phyloP scores from a whole-genome alignment of 306 rosid species.

The Delonix regia region DNA sequence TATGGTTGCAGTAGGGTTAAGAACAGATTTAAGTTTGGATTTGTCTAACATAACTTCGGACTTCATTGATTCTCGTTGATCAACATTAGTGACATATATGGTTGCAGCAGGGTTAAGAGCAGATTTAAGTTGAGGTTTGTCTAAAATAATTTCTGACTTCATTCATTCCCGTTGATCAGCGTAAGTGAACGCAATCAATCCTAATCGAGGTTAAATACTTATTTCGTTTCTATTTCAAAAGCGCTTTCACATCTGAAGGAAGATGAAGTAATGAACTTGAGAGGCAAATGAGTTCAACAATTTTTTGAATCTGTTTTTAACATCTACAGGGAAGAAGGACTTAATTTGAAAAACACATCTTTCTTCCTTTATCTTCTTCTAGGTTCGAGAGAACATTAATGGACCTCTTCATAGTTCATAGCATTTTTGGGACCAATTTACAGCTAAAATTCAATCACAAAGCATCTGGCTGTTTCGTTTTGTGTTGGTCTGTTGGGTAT shows the following conservation, averaged over 20 bases:
- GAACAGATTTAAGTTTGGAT: background rate
- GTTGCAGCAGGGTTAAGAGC: background rate
- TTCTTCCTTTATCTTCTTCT: background rate
- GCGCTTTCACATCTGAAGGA: background rate
- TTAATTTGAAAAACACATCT: background rate
- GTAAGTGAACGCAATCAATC: background rate
- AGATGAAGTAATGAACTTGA: background rate
- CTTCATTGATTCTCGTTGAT: too few species aligned
- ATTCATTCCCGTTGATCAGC: background rate
- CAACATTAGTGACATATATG: too few species aligned
- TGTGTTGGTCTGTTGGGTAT: background rate
- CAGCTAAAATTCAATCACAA: background rate
- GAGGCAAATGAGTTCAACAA: background rate
- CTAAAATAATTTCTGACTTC: background rate
- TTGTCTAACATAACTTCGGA: too few species aligned
- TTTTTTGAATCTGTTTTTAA: background rate
- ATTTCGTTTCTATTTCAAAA: background rate
- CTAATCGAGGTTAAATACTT: background rate
- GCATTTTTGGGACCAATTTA: background rate
- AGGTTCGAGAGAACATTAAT: background rate
- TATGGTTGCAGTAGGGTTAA: background rate
- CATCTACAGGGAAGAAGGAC: background rate
- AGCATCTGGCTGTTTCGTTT: slow-evolving; percentile 6
- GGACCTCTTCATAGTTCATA: background rate
- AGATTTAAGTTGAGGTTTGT: background rate